Percentiles rank a stretch among this genome's conserved stretches.
Evolutionary conservation across 164 flowering plant species (phyloP).

Genomic region (Cinnamomum chago): DNA sequence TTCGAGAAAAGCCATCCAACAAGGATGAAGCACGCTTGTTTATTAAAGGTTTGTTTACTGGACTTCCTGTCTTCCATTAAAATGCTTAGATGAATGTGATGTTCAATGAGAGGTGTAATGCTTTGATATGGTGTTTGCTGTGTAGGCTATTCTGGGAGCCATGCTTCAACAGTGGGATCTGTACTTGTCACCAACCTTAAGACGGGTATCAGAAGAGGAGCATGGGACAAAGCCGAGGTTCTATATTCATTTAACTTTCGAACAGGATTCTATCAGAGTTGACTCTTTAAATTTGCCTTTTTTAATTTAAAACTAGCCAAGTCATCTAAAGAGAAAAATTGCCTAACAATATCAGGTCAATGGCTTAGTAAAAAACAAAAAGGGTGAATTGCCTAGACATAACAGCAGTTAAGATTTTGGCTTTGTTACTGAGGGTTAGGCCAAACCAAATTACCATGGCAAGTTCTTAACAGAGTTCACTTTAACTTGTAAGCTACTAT

Average conservation of each 20-base stretch:
- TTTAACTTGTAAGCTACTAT: not conserved
- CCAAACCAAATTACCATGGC: too few relatives aligned
- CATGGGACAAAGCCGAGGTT: constrained; percentile 88
- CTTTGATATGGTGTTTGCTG: not conserved
- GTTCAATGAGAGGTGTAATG: not conserved
- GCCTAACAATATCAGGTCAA: too few relatives aligned
- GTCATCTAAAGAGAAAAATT: too few relatives aligned
- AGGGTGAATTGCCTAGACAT: too few relatives aligned
- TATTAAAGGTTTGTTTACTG: constrained; percentile 50
- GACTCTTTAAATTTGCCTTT: not conserved
- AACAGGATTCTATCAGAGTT: not conserved
- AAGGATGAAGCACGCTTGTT: constrained; percentile 81
- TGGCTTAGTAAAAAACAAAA: too few relatives aligned
- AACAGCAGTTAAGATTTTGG: too few relatives aligned
- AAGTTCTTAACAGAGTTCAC: too few relatives aligned
- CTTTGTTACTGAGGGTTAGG: too few relatives aligned
- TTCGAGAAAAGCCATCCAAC: constrained; percentile 86
- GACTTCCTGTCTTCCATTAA: not conserved
- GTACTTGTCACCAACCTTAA: constrained; percentile 76
- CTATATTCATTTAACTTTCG: not conserved
- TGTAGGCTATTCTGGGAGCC: constrained; percentile 76
- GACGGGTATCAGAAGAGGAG: constrained; percentile 67
- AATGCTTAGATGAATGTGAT: constrained; percentile 7
- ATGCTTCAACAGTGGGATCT: constrained; percentile 74
- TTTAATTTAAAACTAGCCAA: too few relatives aligned